A percentile compares a stretch with the other conserved stretches of the same genome.
Conservation (phyloP, 371 early-diverging fungal species). For the Mortierella sp. region DNA sequence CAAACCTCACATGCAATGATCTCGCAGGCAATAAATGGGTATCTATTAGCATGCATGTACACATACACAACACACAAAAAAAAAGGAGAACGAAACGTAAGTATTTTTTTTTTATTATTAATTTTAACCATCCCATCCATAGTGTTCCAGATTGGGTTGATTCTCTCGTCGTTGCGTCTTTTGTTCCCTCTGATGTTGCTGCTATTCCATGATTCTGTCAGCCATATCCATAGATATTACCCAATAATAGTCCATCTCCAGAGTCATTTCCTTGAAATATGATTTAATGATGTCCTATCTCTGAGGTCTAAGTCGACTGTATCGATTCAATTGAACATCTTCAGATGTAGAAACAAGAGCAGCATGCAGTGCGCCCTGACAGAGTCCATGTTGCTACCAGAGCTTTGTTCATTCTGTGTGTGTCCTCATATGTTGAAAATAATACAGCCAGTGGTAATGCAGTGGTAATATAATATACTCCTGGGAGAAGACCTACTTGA, state of each 20-base stretch:
- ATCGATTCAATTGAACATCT: neutral
- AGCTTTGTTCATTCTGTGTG: neutral
- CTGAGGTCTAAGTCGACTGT: neutral
- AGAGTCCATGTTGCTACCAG: neutral
- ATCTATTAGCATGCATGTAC: conserved; percentile 59
- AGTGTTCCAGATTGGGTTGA: conserved; percentile 3
- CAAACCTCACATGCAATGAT: conserved; percentile 89
- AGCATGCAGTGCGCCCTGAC: neutral
- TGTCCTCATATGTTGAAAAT: no score
- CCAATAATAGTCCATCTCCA: neutral
- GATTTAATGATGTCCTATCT: neutral
- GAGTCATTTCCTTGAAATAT: neutral
- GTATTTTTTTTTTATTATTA: neutral
- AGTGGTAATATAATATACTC: neutral
- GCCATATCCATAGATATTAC: neutral
- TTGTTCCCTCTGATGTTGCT: neutral
- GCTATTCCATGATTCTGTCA: neutral
- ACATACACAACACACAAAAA: neutral
- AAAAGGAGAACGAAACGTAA: conserved; percentile 9
- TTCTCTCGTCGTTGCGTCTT: neutral
- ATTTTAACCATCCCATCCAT: neutral
- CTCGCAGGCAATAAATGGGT: conserved; percentile 89
- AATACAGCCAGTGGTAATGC: no score
- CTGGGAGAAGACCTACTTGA: conserved; percentile 68
- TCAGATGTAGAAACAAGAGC: neutral